Evolutionary conservation across 345 rosid species (phyloP).

Genomic region (Nasturtium officinale): DNA sequence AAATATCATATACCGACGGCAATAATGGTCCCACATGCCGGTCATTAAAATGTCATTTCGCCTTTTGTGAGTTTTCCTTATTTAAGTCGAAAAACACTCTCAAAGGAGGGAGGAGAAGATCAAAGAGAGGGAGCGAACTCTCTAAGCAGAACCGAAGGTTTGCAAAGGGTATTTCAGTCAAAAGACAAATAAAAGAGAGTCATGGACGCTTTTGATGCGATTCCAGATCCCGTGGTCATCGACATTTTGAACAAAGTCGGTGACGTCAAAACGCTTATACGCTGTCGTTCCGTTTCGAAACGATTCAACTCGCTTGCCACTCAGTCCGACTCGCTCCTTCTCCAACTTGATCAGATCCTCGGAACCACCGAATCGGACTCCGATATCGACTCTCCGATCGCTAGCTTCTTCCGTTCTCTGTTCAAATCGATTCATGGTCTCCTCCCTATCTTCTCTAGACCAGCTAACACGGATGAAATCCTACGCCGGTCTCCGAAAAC

Average conservation of each 20-base stretch:
- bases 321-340: conserved; percentile 44
- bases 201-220: conserved; percentile 45
- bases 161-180: conserved; percentile 19
- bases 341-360: conserved; percentile 43
- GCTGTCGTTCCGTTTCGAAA: conserved; percentile 44
- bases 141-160: conserved; percentile 21
- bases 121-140: conserved; percentile 6
- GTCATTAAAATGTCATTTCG: conserved; percentile 11
- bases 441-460: conserved; percentile 34
- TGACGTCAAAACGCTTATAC: conserved; percentile 43
- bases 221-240: conserved; percentile 42
- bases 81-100: conserved; percentile 8
- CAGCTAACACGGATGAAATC: not conserved
- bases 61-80: not conserved
- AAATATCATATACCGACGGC: conserved; percentile 32
- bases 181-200: not conserved
- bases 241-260: conserved; percentile 44
- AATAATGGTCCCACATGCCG: conserved; percentile 45
- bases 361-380: conserved; percentile 33
- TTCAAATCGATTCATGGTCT: conserved; percentile 37
- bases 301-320: conserved; percentile 41
- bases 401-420: conserved; percentile 35
- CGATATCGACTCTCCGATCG: conserved; percentile 32
- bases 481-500: conserved; percentile 27
- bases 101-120: not conserved